Base-by-base conservation (phyloP, 2,329 filamentous ascomycete species). In the Aspergillus sp. region DNA sequence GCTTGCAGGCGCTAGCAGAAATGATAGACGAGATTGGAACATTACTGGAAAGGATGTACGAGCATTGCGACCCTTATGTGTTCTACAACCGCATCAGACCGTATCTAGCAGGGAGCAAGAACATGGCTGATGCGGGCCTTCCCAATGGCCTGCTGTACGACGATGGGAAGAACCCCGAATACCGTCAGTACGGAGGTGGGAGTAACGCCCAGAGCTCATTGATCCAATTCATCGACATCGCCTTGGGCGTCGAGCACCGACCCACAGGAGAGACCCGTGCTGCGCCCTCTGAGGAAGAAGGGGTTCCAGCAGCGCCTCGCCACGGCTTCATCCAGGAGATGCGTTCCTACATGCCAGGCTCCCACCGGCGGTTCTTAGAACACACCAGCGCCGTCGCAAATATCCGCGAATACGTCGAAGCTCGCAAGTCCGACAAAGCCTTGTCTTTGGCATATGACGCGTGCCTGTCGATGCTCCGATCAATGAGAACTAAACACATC, bases 71-170 rank as follows among this genome's bases (percentile, higher is more conserved):
- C 70, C 93, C 95, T 0, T 88, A 90, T 63, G 89, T 96, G 56
- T 99, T 99, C 77, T 99, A 97, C 76, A 87, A 96, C 76, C 90
- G 92, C 59, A 96, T 99, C 67, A 87, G 95, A n/a, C 93, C 95
- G 0, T 98, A 96, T 74, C 84, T 99, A 3, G 93, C 95, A 6
- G 95, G 95, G 14, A 95, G 92, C 73, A 97, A 96, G 82, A 98
- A 98, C 73, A 99, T 97, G 95, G 87, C 84, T 49, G 93, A 97
- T 61, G 95, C 93, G 4, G 95, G 95, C 14, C 82, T 99, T 9
- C 93, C 95, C 0, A 81, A 88, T 59, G 95, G 95, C 19, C 87
- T 99, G 51, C 79, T 93, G 49, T 98, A 97, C 72, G 92, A 97
- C 65, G 86, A 91, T 62, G 91, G 84, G 11, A 88, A 87, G 25